Evolutionary conservation across 2,329 filamentous ascomycete species (phyloP).

Genomic region (Canariomyces notabilis): DNA sequence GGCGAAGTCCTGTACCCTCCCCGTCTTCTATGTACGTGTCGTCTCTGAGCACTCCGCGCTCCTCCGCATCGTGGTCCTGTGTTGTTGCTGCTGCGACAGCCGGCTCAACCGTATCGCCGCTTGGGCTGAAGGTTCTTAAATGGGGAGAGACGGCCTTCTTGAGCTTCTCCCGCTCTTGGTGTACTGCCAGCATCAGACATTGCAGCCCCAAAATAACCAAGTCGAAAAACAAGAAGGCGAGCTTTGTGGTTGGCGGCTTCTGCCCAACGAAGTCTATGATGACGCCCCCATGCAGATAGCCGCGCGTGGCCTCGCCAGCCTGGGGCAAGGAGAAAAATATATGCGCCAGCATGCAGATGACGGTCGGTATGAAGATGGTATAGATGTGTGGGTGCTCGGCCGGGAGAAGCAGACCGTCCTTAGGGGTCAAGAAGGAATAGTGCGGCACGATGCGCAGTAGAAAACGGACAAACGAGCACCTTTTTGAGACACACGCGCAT

Average conservation of each 20-base stretch:
- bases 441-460: conserved; percentile 55
- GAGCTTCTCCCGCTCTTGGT: conserved; percentile 55
- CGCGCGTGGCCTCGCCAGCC: conserved; percentile 56
- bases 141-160: conserved; percentile 39
- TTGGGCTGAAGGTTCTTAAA: conserved; percentile 8
- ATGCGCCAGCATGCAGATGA: conserved; percentile 57
- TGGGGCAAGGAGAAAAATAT: conserved; percentile 49
- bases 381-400: conserved; percentile 53
- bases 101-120: conserved; percentile 7
- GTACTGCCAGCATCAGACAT: conserved; percentile 59
- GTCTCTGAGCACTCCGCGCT: conserved; percentile 45
- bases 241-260: conserved; percentile 52
- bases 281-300: conserved; percentile 63
- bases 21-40: conserved; percentile 33
- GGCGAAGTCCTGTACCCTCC: conserved; percentile 44
- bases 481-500: conserved; percentile 31
- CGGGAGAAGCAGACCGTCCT: conserved; percentile 53
- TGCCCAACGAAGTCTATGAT: conserved; percentile 66
- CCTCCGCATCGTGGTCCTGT: conserved; percentile 54
- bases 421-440: conserved; percentile 60
- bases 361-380: conserved; percentile 53
- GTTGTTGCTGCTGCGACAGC: conserved; percentile 19
- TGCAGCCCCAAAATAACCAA: conserved; percentile 52
- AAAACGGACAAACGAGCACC: conserved; percentile 61
- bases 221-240: conserved; percentile 53